phyloP scores from a whole-genome alignment of 2,329 filamentous ascomycete species.

The Aaosphaeria arxii region DNA sequence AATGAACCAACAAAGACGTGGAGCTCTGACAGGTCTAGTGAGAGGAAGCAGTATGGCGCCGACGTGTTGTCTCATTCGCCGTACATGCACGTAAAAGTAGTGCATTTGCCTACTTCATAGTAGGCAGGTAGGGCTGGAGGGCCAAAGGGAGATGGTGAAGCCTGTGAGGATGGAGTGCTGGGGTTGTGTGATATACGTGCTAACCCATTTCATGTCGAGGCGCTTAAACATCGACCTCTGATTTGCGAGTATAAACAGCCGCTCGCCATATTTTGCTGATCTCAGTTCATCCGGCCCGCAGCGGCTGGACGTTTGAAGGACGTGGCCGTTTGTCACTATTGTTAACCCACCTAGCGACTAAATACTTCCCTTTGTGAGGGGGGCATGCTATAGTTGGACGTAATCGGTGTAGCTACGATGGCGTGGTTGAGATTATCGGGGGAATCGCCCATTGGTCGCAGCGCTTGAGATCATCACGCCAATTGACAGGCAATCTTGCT shows the following conservation, averaged over 20 bases:
- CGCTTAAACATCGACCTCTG: slow-evolving; percentile 7
- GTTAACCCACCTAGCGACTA: too few relatives aligned
- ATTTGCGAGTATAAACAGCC: slow-evolving; percentile 10
- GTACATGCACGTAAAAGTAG: neutral
- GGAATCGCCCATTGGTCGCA: too few relatives aligned
- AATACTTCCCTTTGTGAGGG: too few relatives aligned
- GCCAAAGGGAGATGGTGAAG: neutral
- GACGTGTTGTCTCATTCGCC: neutral
- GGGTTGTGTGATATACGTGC: neutral
- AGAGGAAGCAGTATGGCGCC: slow-evolving; percentile 11
- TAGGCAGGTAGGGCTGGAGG: neutral
- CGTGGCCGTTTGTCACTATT: too few relatives aligned
- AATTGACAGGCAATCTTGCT: too few relatives aligned
- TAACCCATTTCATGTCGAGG: slow-evolving; percentile 2
- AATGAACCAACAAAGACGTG: slow-evolving; percentile 13
- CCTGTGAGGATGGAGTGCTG: neutral
- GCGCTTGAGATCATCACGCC: too few relatives aligned
- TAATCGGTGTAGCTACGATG: too few relatives aligned
- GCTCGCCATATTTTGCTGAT: slow-evolving; percentile 1
- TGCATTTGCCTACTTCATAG: neutral
- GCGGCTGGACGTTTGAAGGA: slow-evolving; percentile 5
- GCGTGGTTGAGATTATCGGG: too few relatives aligned
- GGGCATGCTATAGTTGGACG: too few relatives aligned
- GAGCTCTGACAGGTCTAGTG: slow-evolving; percentile 8
- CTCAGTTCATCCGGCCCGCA: slow-evolving; percentile 2